phyloP scores from a whole-genome alignment of 2,329 filamentous ascomycete genomes.

The Polychaeton citri region DNA sequence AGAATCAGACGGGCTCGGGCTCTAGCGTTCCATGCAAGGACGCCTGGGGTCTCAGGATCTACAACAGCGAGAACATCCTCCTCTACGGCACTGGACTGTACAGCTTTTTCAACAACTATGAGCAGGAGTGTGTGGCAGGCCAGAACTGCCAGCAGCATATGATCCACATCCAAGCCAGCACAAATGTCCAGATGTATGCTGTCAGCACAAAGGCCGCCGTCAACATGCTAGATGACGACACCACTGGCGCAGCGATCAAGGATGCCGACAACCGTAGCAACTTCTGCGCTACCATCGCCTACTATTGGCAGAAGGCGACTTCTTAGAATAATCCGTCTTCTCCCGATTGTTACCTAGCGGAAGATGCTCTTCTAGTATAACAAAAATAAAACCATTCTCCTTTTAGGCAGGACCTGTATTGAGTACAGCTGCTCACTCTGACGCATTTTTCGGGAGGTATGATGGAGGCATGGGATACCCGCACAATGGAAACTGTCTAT shows the following conservation, averaged over 20 bases:
- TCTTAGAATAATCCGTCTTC: too few species aligned
- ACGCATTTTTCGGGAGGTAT: too few species aligned
- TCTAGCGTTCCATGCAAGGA: conserved; percentile 16
- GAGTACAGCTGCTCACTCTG: too few species aligned
- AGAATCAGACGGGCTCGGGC: conserved; percentile 9
- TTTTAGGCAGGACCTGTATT: too few species aligned
- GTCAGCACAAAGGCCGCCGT: conserved; percentile 36
- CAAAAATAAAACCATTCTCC: too few species aligned
- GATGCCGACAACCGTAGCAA: conserved; percentile 34
- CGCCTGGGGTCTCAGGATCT: conserved; percentile 30
- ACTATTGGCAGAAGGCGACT: conserved; percentile 8
- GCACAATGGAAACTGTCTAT: too few species aligned
- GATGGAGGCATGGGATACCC: too few species aligned
- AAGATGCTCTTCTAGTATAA: too few species aligned
- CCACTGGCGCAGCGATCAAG: conserved; percentile 21
- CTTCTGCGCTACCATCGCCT: conserved; percentile 35
- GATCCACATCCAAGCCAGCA: conserved; percentile 28
- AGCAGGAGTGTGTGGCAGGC: conserved; percentile 32
- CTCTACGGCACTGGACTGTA: conserved; percentile 40
- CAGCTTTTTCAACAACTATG: conserved; percentile 47
- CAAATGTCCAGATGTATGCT: conserved; percentile 32
- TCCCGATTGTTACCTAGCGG: too few species aligned
- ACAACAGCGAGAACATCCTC: conserved; percentile 27
- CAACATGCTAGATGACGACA: conserved; percentile 33
- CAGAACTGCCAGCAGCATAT: conserved; percentile 41